phyloP scores from a whole-genome alignment of 805 yeast genomes.

The Candida patagonica region DNA sequence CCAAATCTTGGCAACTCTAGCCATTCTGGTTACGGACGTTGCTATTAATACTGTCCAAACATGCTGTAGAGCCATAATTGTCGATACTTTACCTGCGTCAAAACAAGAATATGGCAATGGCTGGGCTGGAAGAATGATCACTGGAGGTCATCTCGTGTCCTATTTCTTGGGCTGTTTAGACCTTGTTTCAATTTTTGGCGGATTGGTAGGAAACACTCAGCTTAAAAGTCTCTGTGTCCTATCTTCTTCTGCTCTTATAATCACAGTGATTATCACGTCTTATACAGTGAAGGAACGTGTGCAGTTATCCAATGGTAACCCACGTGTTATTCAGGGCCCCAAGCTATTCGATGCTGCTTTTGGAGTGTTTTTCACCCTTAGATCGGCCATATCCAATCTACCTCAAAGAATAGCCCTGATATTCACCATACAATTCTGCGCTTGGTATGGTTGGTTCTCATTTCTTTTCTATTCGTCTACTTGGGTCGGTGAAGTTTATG shows the following conservation, averaged over 20 bases:
- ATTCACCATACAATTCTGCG: constrained; percentile 50
- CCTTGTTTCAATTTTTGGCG: constrained; percentile 30
- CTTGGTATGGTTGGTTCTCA: constrained; percentile 65
- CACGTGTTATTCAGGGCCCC: background rate
- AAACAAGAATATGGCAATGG: constrained; percentile 56
- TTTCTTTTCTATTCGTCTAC: constrained; percentile 58
- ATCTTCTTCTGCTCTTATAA: constrained; percentile 35
- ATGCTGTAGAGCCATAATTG: constrained; percentile 53
- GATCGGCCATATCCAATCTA: constrained; percentile 20
- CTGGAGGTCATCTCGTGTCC: constrained; percentile 49
- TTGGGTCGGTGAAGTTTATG: constrained; percentile 54
- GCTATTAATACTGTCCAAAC: constrained; percentile 56
- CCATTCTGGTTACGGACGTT: constrained; percentile 47
- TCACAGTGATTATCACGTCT: constrained; percentile 35
- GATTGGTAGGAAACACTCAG: constrained; percentile 38
- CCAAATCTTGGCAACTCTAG: constrained; percentile 39
- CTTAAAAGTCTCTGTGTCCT: constrained; percentile 41
- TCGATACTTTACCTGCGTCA: constrained; percentile 46
- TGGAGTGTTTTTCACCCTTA: constrained; percentile 9
- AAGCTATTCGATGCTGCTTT: constrained; percentile 1
- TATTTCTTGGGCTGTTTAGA: constrained; percentile 45
- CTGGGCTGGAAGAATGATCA: constrained; percentile 61
- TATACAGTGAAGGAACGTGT: constrained; percentile 40
- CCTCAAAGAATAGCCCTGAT: constrained; percentile 44
- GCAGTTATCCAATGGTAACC: constrained; percentile 24